Base-by-base conservation (phyloP, 768 basidiomycete species). In the Agaricus subrufescens region DNA sequence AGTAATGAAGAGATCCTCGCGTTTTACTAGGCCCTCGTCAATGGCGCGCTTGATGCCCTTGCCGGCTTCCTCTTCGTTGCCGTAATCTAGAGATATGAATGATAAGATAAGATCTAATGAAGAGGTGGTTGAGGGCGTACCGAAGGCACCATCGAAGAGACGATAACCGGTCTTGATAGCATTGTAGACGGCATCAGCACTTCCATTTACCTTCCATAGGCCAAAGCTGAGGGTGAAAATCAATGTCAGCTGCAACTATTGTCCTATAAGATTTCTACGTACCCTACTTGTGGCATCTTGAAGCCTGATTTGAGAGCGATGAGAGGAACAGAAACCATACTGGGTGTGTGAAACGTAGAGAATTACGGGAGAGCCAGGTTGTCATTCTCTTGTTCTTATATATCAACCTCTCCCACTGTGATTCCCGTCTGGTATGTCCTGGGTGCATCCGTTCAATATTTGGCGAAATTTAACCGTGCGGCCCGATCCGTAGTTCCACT, bases 161-260 rank as follows among this genome's bases (percentile, higher is more conserved):
- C 93, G 84, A 68, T 92, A 94, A 0, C 94, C 93, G 26, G 78
- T 75, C 68, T 91, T 91, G 73, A 94, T 87, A 15, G 93, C 91
- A 55, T 86, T 73, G 76, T 92, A 93, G 50, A 95, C 91, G 52
- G 86, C 84, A 45, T 85, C 79, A 47, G 86, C 84, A 47, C 71
- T 71, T 49, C 76, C 67, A 59, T 79, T 80, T 60, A 72, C 69
- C 57, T 72, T 71, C 71, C 71, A 72, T 43, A 71, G 61, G 51
- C 69, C 69, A 55, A 69, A 69, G 19, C 69, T 71, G 46, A 23
- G 42, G 31, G 26, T 37, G 50, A 27, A n/a, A 31, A 49, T n/a
- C n/a, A 6, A 38, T 15, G n/a, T 10, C 26, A 47, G 40, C 54
- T 19, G 43, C 4, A 39, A 2, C 26, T 4, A 38, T 45, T 34